Base-by-base conservation (phyloP, 2,329 filamentous ascomycete species). In the Mollisiaceae sp. region DNA sequence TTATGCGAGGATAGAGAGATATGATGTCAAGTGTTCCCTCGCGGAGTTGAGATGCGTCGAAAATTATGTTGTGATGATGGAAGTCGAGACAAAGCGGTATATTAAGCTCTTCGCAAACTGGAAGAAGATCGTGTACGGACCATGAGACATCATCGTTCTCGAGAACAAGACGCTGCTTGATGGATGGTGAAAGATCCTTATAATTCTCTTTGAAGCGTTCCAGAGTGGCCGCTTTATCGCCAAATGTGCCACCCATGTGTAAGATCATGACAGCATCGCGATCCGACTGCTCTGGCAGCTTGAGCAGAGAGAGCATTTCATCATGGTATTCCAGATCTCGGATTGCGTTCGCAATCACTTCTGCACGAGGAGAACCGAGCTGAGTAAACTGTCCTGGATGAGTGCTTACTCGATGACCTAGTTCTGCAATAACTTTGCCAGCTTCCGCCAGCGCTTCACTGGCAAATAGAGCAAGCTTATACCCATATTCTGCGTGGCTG, bases 101-200 rank as follows among this genome's bases (percentile, higher is more conserved):
- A 75, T 94, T 91, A n/a, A 97, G 82, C 77, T 97, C 93, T 77
- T 98, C 91, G 75, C 94, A 98, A 0, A 97, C 82, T 0, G 94
- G 94, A 0, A 98, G 82, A 6, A 98, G 80, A 73, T 98, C 94
- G 72, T 97, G 94, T 0, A 97, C 92, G n/a, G 87, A 90, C 91
- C 92, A 98, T 43, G 88, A 88, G 1, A 98, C 92, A 75, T 98
- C 94, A 77, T 97, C 94, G 69, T 98, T 98, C 76, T 98, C 94
- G 20, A 98, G 82, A 0, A 98, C 94, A 0, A 98, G 79, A 0
- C 94, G 86, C 5, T 87, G 86, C 78, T 95, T 97, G 68, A 97
- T 82, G 2, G 87, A 85, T 3, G 87, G 83, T 0, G 91, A 85
- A 86, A 81, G 69, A 86, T 85, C 55, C 83, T 77, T 54, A 77